A percentile compares a stretch with the other conserved stretches of the same genome.
Conservation (phyloP, 1,284 basidiomycete species). For the Coriolopsis trogii region DNA sequence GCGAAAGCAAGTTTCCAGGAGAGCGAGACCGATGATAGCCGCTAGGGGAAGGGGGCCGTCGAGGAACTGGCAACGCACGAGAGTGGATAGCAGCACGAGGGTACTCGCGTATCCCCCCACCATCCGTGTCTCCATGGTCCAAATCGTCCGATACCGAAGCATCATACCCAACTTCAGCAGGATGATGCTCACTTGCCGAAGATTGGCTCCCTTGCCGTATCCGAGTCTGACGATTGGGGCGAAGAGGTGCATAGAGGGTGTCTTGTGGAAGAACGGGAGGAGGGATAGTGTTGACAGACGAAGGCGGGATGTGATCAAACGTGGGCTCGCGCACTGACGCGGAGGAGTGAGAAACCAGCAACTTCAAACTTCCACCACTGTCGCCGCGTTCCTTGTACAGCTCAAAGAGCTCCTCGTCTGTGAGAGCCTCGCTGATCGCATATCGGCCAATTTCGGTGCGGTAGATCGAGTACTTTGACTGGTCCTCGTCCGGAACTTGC, state of each 20-base stretch:
- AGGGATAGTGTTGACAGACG: constrained; percentile 51
- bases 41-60: constrained; percentile 32
- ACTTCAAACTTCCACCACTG: constrained; percentile 76
- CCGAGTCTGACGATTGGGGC: constrained; percentile 51
- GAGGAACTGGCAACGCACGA: constrained; percentile 32
- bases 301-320: constrained; percentile 41
- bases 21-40: constrained; percentile 31
- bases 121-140: constrained; percentile 51
- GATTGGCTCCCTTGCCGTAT: constrained; percentile 72
- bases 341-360: constrained; percentile 71
- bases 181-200: constrained; percentile 63
- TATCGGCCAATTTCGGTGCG: constrained; percentile 82
- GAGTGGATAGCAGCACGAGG: constrained; percentile 42
- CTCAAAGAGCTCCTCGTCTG: constrained; percentile 68
- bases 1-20: constrained; percentile 42
- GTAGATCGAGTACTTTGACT: constrained; percentile 77
- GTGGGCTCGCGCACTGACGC: constrained; percentile 59
- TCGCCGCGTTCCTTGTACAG: constrained; percentile 78
- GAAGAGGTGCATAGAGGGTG: constrained; percentile 44
- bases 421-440: constrained; percentile 72
- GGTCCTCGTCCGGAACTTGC: constrained; percentile 84
- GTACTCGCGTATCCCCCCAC: constrained; percentile 38
- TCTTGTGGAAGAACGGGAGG: constrained; percentile 52
- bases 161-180: constrained; percentile 62
- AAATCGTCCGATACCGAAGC: constrained; percentile 65